Evolutionary conservation across 2,329 filamentous ascomycete genomes (phyloP), one percentile per base, ranked within the genome.

Genomic region (Fusarium transvaalense): DNA sequence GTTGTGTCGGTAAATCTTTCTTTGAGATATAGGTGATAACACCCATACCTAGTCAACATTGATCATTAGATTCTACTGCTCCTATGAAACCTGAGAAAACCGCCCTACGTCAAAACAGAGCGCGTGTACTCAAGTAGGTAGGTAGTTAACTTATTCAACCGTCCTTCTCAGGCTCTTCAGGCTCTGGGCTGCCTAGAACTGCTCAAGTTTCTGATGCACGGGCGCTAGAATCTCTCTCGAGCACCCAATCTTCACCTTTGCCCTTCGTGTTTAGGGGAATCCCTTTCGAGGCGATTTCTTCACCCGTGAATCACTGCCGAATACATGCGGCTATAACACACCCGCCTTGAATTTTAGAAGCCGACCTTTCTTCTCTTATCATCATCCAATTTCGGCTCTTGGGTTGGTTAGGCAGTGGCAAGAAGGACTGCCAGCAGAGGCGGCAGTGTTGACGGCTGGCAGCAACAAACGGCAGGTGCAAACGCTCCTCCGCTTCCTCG

Each of bases 231-330:
- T n/a, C 10, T 43, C 23, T n/a, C 15, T 21, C 10, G 15, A 10
- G 14, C 10, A 27, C 10, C 10, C 29, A 9, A 27, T 19, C 41
- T 13, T 43, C 41, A 43, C 41, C 41, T 43, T 29, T 3, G 10
- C 19, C 43, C 19, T 21, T 47, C 19, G n/a, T 14, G 10, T n/a
- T 19, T 23, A 1, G 32, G 43, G 15, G 29, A 15, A 10, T 32
- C 23, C 8, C 17, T 27, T 50, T 21, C 15, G 8, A 38, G 32
- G 23, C 27, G 12, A 5, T 31, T 12, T 10, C 15, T 37, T 50
- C 32, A 32, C 14, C 43, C 27, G 56, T 69, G 61, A 63, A 55
- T 63, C 66, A 69, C 52, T 41, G 51, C 32, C 5, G 14, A 2
- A 21, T 19, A 19, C 35, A 19, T 6, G 14, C 21, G 41, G 23